Conservation (phyloP, 176 grass and related monocot genomes). For the Calamus simplicifolius region DNA sequence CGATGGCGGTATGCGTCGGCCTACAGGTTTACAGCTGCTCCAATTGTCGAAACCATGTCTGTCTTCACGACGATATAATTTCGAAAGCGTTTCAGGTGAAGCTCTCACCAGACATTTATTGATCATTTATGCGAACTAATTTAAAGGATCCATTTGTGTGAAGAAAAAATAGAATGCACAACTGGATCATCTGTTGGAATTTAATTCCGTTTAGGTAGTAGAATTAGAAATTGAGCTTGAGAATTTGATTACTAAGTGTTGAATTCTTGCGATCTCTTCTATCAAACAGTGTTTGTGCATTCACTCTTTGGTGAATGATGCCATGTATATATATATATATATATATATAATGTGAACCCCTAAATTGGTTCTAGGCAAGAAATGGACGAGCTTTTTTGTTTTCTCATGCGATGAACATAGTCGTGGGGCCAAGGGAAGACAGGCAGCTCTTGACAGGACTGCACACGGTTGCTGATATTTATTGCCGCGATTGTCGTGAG, state of each 20-base stretch:
- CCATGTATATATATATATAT: too few species aligned
- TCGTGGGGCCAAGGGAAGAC: slow-evolving; percentile 9
- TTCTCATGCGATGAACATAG: slow-evolving; percentile 10
- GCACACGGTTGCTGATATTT: slow-evolving; percentile 9
- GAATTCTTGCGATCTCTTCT: too few species aligned
- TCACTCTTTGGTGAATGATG: too few species aligned
- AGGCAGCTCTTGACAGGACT: slow-evolving; percentile 9
- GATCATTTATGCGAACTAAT: too few species aligned
- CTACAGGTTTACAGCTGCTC: slow-evolving; percentile 13
- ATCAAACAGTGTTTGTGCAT: too few species aligned
- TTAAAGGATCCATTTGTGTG: too few species aligned
- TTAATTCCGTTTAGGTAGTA: too few species aligned
- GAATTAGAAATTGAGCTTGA: too few species aligned
- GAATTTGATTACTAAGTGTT: too few species aligned
- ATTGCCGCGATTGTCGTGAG: slow-evolving; percentile 3
- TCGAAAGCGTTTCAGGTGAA: slow-evolving; percentile 10
- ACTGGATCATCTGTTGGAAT: too few species aligned
- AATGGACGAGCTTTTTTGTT: slow-evolving; percentile 6
- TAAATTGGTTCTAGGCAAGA: neutral
- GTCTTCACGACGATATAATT: slow-evolving; percentile 14
- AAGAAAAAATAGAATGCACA: too few species aligned
- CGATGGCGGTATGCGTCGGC: neutral
- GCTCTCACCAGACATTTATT: neutral
- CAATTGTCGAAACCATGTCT: slow-evolving; percentile 15
- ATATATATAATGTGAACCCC: too few species aligned